Percentiles rank a stretch among this genome's conserved stretches.
phyloP scores from a whole-genome alignment of 2,329 filamentous ascomycete species.

The Alternaria gansuensis region DNA sequence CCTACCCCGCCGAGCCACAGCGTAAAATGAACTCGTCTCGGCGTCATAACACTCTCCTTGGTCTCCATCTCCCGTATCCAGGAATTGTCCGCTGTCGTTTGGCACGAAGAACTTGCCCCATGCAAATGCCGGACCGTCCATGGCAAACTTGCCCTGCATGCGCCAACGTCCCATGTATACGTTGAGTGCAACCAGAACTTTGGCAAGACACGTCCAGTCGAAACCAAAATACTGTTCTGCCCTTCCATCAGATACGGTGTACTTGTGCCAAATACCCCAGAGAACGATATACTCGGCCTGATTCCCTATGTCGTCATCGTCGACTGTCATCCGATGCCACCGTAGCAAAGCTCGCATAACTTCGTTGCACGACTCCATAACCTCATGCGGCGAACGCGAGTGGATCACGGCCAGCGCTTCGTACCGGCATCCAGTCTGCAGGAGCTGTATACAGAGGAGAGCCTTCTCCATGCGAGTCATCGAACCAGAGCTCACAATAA shows the following conservation, averaged over 20 bases:
- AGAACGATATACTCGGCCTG: constrained; percentile 27
- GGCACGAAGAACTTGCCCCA: constrained; percentile 36
- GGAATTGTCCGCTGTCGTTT: constrained; percentile 15
- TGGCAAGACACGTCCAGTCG: constrained; percentile 27
- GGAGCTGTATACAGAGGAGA: constrained; percentile 38
- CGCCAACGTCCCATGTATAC: constrained; percentile 44
- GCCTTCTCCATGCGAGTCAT: constrained; percentile 42
- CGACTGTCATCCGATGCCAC: constrained; percentile 37
- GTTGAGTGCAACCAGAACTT: constrained; percentile 41
- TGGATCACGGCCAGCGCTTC: constrained; percentile 42
- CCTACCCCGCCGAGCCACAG: constrained; percentile 2
- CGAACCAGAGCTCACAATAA: constrained; percentile 25
- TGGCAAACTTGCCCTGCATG: constrained; percentile 35
- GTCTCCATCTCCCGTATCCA: constrained; percentile 7
- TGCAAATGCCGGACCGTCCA: constrained; percentile 33
- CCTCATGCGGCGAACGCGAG: constrained; percentile 39
- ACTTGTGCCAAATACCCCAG: constrained; percentile 33
- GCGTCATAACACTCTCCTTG: constrained; percentile 1
- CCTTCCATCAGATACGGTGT: constrained; percentile 13
- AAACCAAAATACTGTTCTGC: constrained; percentile 38
- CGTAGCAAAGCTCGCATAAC: constrained; percentile 39
- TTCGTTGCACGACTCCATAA: constrained; percentile 35
- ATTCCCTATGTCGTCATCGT: constrained; percentile 8
- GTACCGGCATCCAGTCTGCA: constrained; percentile 40
- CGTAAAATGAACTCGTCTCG: not conserved